Percentiles rank a stretch among this genome's conserved stretches.
Evolutionary conservation across 106 monocot genomes (phyloP).

Genomic region (Gastrodia elata): DNA sequence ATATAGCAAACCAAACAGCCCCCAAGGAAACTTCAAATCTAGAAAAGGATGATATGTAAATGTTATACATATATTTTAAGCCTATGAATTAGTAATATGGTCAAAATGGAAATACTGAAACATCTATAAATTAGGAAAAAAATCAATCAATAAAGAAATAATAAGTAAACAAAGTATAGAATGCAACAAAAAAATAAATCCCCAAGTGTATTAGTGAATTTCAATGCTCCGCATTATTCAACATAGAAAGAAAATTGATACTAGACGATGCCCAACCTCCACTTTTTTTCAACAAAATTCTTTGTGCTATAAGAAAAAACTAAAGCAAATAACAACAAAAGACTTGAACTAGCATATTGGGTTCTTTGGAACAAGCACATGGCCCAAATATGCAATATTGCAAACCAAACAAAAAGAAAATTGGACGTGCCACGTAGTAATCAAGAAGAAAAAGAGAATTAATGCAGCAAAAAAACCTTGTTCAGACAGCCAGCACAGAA

Average conservation of each 20-base stretch:
- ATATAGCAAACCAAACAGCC: too few relatives aligned
- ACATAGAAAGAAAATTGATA: background rate
- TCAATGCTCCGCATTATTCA: background rate
- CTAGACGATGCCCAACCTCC: background rate
- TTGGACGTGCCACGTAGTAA: background rate
- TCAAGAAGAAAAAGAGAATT: background rate
- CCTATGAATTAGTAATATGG: background rate
- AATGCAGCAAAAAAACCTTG: background rate
- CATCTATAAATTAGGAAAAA: background rate
- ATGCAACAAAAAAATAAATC: background rate
- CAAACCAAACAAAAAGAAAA: background rate
- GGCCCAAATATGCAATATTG: background rate
- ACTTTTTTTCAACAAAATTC: background rate
- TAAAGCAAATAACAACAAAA: background rate
- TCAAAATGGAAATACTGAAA: background rate
- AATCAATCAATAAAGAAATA: background rate
- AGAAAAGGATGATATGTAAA: background rate
- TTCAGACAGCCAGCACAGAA: background rate
- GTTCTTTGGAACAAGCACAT: background rate
- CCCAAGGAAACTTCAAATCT: background rate
- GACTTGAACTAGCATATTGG: background rate
- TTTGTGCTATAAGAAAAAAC: background rate
- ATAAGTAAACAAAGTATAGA: background rate
- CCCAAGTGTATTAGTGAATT: background rate
- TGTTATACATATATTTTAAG: background rate